Evolutionary conservation across 2,329 filamentous ascomycete species (phyloP), one percentile per base, ranked within the genome.

Genomic region (Diplodia corticola): DNA sequence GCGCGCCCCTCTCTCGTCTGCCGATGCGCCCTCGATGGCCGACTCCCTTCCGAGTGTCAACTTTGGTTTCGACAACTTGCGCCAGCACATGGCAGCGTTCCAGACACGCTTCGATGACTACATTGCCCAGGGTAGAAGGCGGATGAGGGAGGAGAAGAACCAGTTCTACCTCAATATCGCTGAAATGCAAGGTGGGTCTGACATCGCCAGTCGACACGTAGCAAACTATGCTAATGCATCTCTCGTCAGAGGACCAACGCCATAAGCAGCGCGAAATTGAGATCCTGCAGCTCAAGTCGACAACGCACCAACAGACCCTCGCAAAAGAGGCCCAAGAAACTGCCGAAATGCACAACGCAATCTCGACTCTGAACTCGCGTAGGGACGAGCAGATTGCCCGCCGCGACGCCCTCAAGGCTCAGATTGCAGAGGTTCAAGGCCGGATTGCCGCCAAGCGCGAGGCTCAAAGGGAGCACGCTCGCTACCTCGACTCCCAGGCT

Each of bases 1-100:
- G 73, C 83, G 87, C 71, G 86, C 85, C 70, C 85, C 86, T 17
- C 80, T 86, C 69, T 82, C 85, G 33, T 68, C 69, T 40, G 82
- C 87, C 48, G 80, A 82, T 54, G 86, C 83, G 49, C 85, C 88
- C 15, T 91, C 89, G 6, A 87, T 91, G 81, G 89, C 89, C 49
- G 90, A 93, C 76, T 87, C 88, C 59, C 87, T 99, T 9, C 95
- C 95, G 40, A 91, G 86, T 76, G 91, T 96, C 78, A 93, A 97
- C 79, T 98, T 99, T 78, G 93, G 93, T 67, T 98, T 98, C 78
- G 93, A 98, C 73, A 92, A 97, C 71, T 81, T 99, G 75, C 93
- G 94, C 79, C 92, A 94, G 74, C 91, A 93, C 79, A 98, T 99
- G 95, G 86, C 89, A 64, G 92, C 91, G 69, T 99, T 99, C 77